Percentiles rank a stretch among this genome's conserved stretches.
Evolutionary conservation across 805 yeast species (phyloP).

Genomic region (Lipomyces mesembrius): DNA sequence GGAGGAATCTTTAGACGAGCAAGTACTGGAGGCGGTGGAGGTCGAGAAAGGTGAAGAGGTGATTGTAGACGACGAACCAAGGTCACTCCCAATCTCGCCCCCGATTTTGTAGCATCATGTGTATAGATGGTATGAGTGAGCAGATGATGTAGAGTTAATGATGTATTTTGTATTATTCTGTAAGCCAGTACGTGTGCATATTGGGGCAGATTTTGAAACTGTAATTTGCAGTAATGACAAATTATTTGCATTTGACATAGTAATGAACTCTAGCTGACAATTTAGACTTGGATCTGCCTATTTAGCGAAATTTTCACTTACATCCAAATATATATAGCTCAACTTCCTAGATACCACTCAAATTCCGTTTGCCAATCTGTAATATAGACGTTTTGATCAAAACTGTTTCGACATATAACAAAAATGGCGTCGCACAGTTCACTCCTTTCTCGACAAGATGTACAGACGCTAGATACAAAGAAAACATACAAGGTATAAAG

Average conservation of each 20-base stretch:
- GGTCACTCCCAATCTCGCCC: not conserved
- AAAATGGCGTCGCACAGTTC: not conserved
- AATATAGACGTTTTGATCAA: not conserved
- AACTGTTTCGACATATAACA: not conserved
- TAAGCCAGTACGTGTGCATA: not conserved
- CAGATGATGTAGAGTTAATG: not conserved
- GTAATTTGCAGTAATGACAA: not conserved
- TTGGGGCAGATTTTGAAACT: not conserved
- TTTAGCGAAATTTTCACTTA: not conserved
- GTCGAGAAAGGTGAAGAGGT: not conserved
- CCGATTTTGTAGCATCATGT: not conserved
- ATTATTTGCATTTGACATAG: not conserved
- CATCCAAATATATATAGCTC: not conserved
- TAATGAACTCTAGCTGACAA: not conserved
- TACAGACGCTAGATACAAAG: not conserved
- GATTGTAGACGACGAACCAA: not conserved
- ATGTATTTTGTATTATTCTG: not conserved
- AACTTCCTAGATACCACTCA: not conserved
- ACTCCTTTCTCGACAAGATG: not conserved
- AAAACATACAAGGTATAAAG: not conserved
- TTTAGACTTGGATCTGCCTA: not conserved
- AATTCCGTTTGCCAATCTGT: not conserved
- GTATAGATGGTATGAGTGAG: not conserved
- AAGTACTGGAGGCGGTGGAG: not conserved
- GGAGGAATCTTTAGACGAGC: not conserved